Conservation (phyloP, 805 yeast species). For the Candida quercuum region DNA sequence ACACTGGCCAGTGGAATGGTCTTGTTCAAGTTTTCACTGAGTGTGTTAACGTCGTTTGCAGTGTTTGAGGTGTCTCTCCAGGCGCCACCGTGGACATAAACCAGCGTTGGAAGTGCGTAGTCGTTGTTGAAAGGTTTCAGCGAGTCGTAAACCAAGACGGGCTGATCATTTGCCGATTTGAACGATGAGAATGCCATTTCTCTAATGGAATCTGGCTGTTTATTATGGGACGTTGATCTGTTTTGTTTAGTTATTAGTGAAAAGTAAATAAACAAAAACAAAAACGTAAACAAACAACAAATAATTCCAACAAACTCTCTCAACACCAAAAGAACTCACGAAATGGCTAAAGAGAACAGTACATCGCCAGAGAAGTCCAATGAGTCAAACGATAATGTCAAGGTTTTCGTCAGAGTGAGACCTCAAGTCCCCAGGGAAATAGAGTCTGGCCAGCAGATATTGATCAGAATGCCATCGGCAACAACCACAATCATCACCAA, state of each 20-base stretch:
- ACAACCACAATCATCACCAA: slow-evolving; percentile 9
- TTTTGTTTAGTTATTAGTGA: too few species aligned
- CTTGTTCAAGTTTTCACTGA: slow-evolving; percentile 21
- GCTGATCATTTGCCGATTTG: slow-evolving; percentile 2
- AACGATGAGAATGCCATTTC: background rate
- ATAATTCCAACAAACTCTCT: background rate
- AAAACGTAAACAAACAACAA: background rate
- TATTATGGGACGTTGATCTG: too few species aligned
- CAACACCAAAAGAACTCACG: background rate
- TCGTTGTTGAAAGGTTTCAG: slow-evolving; percentile 5
- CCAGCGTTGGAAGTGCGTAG: slow-evolving; percentile 25
- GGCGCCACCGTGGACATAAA: slow-evolving; percentile 84
- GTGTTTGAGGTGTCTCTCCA: slow-evolving; percentile 75
- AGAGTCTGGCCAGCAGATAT: slow-evolving; percentile 8
- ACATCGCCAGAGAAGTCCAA: background rate
- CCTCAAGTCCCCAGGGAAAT: slow-evolving; percentile 29
- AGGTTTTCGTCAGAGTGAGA: slow-evolving; percentile 49
- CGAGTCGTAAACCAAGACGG: slow-evolving; percentile 10
- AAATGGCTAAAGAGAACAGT: background rate
- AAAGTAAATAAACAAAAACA: slow-evolving; percentile 1
- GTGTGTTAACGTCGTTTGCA: slow-evolving; percentile 42
- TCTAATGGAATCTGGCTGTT: too few species aligned
- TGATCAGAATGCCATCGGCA: slow-evolving; percentile 16
- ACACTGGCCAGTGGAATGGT: slow-evolving; percentile 26
- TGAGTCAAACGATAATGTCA: slow-evolving; percentile 31